phyloP scores from a whole-genome alignment of 768 basidiomycete species.

The Termitomyces sp. region DNA sequence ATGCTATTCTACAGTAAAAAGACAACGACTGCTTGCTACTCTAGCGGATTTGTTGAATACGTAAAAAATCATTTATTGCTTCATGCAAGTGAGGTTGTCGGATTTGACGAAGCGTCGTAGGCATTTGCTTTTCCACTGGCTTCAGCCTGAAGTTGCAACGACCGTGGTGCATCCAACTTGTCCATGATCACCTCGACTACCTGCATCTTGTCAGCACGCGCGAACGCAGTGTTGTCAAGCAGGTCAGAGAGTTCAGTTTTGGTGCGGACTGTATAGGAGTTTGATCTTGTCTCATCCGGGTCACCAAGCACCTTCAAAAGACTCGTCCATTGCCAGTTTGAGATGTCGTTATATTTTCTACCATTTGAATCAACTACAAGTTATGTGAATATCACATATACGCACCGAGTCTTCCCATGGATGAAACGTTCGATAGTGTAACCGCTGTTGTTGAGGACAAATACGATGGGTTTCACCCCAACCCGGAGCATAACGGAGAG shows the following conservation, averaged over 20 bases:
- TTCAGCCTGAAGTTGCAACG: slow-evolving; percentile 52
- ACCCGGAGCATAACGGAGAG: slow-evolving; percentile 76
- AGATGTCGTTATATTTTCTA: slow-evolving; percentile 85
- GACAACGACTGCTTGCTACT: not conserved
- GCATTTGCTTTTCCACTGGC: slow-evolving; percentile 45
- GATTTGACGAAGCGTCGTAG: slow-evolving; percentile 21
- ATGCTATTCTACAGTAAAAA: not conserved
- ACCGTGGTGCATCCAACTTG: slow-evolving; percentile 62
- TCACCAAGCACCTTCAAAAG: slow-evolving; percentile 59
- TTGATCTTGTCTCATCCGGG: slow-evolving; percentile 38
- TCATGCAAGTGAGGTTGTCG: not conserved
- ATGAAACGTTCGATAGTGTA: slow-evolving; percentile 85
- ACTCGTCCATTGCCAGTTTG: slow-evolving; percentile 69
- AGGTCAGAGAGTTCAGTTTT: slow-evolving; percentile 64
- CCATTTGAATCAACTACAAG: not conserved
- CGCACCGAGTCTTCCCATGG: slow-evolving; percentile 54
- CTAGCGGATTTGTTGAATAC: not conserved
- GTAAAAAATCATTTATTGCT: not conserved
- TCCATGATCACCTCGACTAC: slow-evolving; percentile 80
- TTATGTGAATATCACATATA: not conserved
- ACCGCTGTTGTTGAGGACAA: slow-evolving; percentile 74
- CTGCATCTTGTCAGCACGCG: slow-evolving; percentile 59
- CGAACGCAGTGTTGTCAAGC: slow-evolving; percentile 59
- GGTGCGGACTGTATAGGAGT: slow-evolving; percentile 61
- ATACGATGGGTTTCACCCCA: slow-evolving; percentile 75